Conservation (phyloP, 1,139 yeast species). For the Debaryomyces singareniensis region DNA sequence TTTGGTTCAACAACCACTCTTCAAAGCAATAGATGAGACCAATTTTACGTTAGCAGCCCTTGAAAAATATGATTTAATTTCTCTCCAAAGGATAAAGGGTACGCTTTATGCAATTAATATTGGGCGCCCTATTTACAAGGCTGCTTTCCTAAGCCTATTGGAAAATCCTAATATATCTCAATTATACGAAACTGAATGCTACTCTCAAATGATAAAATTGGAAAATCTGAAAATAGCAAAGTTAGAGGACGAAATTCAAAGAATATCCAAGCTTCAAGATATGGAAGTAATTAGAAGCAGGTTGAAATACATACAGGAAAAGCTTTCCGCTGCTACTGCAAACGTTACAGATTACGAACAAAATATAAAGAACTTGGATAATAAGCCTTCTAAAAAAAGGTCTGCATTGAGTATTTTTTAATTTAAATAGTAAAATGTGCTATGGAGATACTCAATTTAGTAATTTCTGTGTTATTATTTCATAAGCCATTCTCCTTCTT, state of each 20-base stretch:
- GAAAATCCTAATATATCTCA: constrained; percentile 51
- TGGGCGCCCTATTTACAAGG: constrained; percentile 78
- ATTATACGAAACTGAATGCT: constrained; percentile 58
- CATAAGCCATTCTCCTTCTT: constrained; percentile 66
- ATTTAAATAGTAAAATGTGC: neutral
- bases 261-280: constrained; percentile 44
- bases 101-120: constrained; percentile 59
- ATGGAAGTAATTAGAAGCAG: constrained; percentile 52
- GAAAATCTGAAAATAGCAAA: constrained; percentile 61
- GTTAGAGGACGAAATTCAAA: constrained; percentile 66
- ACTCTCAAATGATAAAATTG: constrained; percentile 45
- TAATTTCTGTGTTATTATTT: constrained; percentile 21
- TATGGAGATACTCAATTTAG: neutral
- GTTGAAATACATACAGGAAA: constrained; percentile 56
- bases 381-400: neutral
- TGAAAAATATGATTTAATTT: constrained; percentile 73
- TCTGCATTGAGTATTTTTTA: neutral
- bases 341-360: constrained; percentile 40
- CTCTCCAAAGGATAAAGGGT: constrained; percentile 69
- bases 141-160: constrained; percentile 69
- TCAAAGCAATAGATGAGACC: constrained; percentile 52
- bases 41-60: constrained; percentile 53
- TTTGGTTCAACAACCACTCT: constrained; percentile 53
- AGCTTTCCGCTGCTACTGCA: constrained; percentile 52
- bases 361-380: constrained; percentile 15